Base-by-base conservation (phyloP, 2,329 filamentous ascomycete species). In the Thelonectria blattea region DNA sequence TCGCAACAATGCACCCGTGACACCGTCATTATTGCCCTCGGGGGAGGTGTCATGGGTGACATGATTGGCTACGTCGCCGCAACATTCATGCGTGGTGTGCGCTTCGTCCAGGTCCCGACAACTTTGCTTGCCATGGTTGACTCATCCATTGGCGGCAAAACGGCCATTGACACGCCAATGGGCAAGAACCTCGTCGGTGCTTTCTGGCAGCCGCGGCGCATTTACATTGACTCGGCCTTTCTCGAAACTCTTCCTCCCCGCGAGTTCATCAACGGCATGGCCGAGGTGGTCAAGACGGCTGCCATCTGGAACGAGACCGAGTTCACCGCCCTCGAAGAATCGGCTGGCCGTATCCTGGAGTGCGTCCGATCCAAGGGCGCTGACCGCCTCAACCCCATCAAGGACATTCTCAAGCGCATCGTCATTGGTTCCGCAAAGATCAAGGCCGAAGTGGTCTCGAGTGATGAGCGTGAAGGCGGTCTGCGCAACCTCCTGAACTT, bases 201-300 rank as follows among this genome's bases (percentile, higher is more conserved):
- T 34, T 98, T 99, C 78, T 98, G 94, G 93, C 95, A 99, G 75
- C 95, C 95, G 5, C 85, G 90, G 71, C 88, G 92, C 64, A 93
- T 98, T 66, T 99, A 97, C 78, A 93, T 99, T 69, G 95, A 99
- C 76, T 82, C 98, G 62, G 85, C 88, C 57, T 98, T 99, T 73
- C 83, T 99, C 56, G 92, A 96, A 74, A 96, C 93, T 1, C 82
- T 99, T 18, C 93, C 94, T 1, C 88, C 90, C 65, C 85, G 95
- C 67, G 94, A 99, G 78, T 94, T 99, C 73, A 93, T 97, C 78
- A 99, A 99, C 75, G 95, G 95, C 62, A 97, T 99, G 94, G 95
- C 94, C 24, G 95, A 99, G 80, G 94, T 99, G 30, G 85, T 97
- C 75, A 97, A 97, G 85, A 99, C 95, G 3, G 95, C 95, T 3